These are phyloP conservation scores for Kodamaea sagamina DNA, from an alignment of 805 yeast species.

Conservation along the genomic window DNA sequence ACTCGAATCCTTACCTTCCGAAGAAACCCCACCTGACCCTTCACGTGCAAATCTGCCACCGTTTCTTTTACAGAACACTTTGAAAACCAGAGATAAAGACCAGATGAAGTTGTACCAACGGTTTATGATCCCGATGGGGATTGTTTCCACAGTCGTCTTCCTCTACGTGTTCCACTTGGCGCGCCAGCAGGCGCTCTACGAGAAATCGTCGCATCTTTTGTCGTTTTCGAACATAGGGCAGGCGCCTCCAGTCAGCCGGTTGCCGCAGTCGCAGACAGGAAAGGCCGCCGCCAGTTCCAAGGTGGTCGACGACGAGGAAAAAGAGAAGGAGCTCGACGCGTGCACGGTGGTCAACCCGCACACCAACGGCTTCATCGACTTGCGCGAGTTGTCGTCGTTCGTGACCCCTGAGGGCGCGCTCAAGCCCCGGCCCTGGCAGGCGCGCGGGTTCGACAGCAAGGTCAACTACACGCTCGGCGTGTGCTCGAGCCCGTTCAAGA, in stretches of 20 bases:
- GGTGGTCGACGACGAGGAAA: slow-evolving; percentile 8
- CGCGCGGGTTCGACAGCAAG: slow-evolving; percentile 65
- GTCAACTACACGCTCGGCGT: slow-evolving; percentile 67
- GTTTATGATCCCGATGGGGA: slow-evolving; percentile 10
- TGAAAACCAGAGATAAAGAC: neutral
- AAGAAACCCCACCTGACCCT: no score
- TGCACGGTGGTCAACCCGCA: slow-evolving; percentile 42
- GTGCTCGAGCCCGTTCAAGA: slow-evolving; percentile 47
- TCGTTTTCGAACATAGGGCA: no score
- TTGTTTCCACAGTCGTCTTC: slow-evolving; percentile 1
- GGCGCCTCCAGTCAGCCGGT: no score
- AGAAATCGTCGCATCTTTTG: neutral
- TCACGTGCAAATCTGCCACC: neutral
- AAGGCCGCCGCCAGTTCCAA: neutral
- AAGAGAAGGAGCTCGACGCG: slow-evolving; percentile 27
- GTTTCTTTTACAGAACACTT: no score
- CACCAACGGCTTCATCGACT: slow-evolving; percentile 52
- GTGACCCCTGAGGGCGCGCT: slow-evolving; percentile 30
- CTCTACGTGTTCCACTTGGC: slow-evolving; percentile 2
- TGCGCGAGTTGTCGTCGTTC: slow-evolving; percentile 51
- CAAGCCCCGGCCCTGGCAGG: slow-evolving; percentile 58
- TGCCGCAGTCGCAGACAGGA: neutral
- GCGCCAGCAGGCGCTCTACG: neutral
- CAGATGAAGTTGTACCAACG: slow-evolving; percentile 7
- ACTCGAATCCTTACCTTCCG: no score